phyloP scores from a whole-genome alignment of 257 asterid species.

The Gynochthodes officinalis region DNA sequence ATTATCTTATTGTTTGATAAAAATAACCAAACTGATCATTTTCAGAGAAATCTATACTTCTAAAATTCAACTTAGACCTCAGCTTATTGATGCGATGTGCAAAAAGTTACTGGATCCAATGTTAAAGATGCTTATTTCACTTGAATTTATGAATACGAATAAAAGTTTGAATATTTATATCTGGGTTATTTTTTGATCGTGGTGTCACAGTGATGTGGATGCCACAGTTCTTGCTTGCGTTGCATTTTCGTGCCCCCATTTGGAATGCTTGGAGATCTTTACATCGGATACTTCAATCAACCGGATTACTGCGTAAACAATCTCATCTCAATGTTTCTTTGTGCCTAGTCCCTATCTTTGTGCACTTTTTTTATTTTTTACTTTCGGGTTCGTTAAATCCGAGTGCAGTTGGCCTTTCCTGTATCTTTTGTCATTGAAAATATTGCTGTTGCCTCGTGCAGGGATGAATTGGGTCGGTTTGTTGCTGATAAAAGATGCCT shows the following conservation, averaged over 20 bases:
- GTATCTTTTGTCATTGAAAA: neutral
- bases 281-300: slow-evolving; percentile 56
- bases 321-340: neutral
- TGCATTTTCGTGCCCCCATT: slow-evolving; percentile 87
- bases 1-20: slow-evolving; percentile 8
- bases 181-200: slow-evolving; percentile 16
- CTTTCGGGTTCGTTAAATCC: too few species aligned
- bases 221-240: slow-evolving; percentile 88
- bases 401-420: neutral
- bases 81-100: neutral
- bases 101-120: slow-evolving; percentile 11
- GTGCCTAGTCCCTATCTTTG: neutral
- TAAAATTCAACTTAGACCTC: neutral
- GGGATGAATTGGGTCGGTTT: slow-evolving; percentile 89
- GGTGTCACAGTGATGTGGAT: slow-evolving; percentile 77
- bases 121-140: neutral
- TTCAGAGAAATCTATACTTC: neutral
- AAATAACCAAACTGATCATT: neutral
- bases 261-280: slow-evolving; percentile 74
- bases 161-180: slow-evolving; percentile 18
- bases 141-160: neutral
- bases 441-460: slow-evolving; percentile 25
- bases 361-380: neutral
- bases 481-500: slow-evolving; percentile 73
- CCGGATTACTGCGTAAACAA: slow-evolving; percentile 77